Evolutionary conservation across 169 alveolate genomes (phyloP), one percentile per base, ranked within the genome.

Genomic region (Cryptosporidium ubiquitum): DNA sequence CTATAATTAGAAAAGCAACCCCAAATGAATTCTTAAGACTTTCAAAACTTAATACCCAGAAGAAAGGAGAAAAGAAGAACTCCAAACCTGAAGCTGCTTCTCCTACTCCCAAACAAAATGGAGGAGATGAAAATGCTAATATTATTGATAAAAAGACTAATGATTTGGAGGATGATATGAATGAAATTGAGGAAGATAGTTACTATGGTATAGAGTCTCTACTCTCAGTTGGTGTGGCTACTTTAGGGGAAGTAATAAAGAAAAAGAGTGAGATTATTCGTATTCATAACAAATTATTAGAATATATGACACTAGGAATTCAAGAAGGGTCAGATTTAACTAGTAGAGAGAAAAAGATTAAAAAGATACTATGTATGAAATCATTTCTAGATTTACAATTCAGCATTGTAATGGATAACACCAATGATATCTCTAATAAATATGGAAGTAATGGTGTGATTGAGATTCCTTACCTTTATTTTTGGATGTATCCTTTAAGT

Each of bases 401-500:
- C 18, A 70, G 84, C 18, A 42, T 70, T 12, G 31, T 70, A 20
- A 16, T 70, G 26, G 84, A 70, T 9, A 70, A 70, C 37, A 70
- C 16, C 20, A 70, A 47, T 49, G 68, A 51, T 49, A 44, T 70
- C 31, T 70, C 84, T 23, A 49, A 40, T 23, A 70, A 70, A 12
- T 73, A 73, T n/a, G 85, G 85, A 31, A 55, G 70, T 23, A 73
- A 73, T 57, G 85, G 85, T n/a, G 85, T 73, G 20, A 35, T 73
- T 18, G 85, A 73, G 42, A 73, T 73, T 40, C 85, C 85, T 2
- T 73, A 73, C 20, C 64, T 73, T 31, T 73, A 73, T 57, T 52
- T 73, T 73, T 73, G 85, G 85, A 73, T 73, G 14, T 73, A 55
- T 57, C 85, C 85, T 9, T n/a, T 73, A 35, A 73, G 85, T n/a